Base-by-base conservation (phyloP, 192 early-diverging fungal species). In the Entomortierella chlamydospora region DNA sequence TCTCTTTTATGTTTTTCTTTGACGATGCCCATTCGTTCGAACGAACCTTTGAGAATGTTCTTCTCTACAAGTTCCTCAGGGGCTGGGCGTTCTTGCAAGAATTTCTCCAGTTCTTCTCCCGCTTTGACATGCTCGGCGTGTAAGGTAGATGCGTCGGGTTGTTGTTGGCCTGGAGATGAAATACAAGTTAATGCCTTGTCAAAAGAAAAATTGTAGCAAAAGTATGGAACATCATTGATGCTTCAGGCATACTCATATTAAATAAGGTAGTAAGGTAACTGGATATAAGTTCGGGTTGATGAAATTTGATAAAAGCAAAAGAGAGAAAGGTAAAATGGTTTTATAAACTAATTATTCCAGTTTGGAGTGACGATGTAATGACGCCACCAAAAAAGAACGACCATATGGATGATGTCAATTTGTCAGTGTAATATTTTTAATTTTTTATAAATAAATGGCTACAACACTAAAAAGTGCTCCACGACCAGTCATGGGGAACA, bases 51-150 rank as follows among this genome's bases (percentile, higher is more conserved):
- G 6, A 90, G 58, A 29, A 92, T 91, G 23, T 90, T 85, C 39
- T 87, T 85, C 58, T 91, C 82, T 11, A 89, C 63, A 37, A 89
- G 77, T 9, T 81, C 47, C 25, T 82, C 74, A n/a, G 68, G 52
- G 7, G 70, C 59, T 23, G 84, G 84, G 42, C 88, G 78, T 11
- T 84, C 74, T 37, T 82, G 58, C 33, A 72, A 57, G 55, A 72
- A 54, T 42, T 64, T 63, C 8, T 72, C 58, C n/a, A 72, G 61
- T 34, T 55, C 54, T 28, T 72, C 29, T 12, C 54, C 31, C 12
- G 61, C 39, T 37, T 66, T 66, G 43, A 61, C 60, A 31, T 61
- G 60, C 28, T 61, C 60, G 20, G 45, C 43, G 34, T 70, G 58
- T 37, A 37, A 10, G 34, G 34, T 10, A 10, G 34, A 4, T 4